These are phyloP conservation scores for Crucibulum laeve DNA, from an alignment of 768 basidiomycete genomes.

Conservation along the genomic window DNA sequence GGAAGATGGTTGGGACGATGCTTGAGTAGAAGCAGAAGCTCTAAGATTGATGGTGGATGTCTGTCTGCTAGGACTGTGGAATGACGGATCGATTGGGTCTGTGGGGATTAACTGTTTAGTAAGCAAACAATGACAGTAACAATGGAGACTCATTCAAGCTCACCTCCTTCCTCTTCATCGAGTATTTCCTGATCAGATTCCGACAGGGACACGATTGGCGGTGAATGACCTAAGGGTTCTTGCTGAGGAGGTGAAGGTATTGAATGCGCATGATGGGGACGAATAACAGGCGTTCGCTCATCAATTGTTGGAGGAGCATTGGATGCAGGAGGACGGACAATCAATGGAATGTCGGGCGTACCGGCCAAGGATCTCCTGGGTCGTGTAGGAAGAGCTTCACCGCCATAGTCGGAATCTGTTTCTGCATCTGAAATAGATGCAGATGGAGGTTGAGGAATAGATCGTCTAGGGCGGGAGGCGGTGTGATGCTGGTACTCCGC, in stretches of 20 bases:
- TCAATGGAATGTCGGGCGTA: no score
- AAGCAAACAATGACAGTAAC: slow-evolving; percentile 1
- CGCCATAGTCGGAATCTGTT: slow-evolving; percentile 6
- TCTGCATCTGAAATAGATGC: background rate
- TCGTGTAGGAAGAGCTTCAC: slow-evolving; percentile 3
- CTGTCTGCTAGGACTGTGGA: slow-evolving; percentile 48
- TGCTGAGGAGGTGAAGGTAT: slow-evolving; percentile 6
- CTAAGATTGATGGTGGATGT: slow-evolving; percentile 24
- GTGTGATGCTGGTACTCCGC: slow-evolving; percentile 4
- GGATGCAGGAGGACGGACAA: background rate
- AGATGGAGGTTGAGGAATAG: slow-evolving; percentile 4
- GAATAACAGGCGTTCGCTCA: background rate
- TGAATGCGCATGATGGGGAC: slow-evolving; percentile 5
- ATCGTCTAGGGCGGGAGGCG: slow-evolving; percentile 1
- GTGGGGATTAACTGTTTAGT: slow-evolving; percentile 1
- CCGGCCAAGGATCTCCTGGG: background rate
- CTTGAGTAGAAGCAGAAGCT: slow-evolving; percentile 10
- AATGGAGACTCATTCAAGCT: slow-evolving; percentile 14
- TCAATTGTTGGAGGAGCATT: background rate
- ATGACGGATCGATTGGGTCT: slow-evolving; percentile 71
- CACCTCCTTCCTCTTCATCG: slow-evolving; percentile 63
- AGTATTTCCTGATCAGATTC: slow-evolving; percentile 37
- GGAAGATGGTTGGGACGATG: background rate
- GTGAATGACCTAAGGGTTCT: slow-evolving; percentile 2
- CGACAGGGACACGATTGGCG: slow-evolving; percentile 18